Evolutionary conservation across 2,329 filamentous ascomycete species (phyloP).

Genomic region (Pseudogymnoascus pannorum): DNA sequence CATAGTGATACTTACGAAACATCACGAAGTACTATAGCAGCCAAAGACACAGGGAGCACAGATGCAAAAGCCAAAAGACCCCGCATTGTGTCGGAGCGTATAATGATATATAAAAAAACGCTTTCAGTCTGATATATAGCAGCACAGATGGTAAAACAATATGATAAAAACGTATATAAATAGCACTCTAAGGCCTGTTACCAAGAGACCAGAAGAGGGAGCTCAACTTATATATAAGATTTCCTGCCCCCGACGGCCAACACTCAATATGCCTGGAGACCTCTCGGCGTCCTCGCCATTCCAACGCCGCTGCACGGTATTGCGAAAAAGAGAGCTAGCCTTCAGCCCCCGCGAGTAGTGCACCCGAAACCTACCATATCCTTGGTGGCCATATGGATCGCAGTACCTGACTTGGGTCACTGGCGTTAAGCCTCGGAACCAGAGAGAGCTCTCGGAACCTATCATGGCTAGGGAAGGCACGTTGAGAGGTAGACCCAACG

Average conservation of each 20-base stretch:
- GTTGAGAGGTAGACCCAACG: neutral
- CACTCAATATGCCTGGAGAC: neutral
- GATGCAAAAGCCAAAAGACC: neutral
- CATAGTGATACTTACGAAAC: neutral
- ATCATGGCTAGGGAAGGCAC: neutral
- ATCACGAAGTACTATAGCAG: neutral
- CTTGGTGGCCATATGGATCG: neutral
- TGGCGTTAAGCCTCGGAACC: neutral
- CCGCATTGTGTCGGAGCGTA: neutral
- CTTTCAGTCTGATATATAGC: neutral
- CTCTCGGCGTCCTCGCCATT: neutral
- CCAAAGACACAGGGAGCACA: neutral
- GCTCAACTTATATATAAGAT: neutral
- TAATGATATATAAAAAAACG: neutral
- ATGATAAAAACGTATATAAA: neutral
- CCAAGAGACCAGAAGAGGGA: neutral
- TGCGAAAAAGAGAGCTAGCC: neutral
- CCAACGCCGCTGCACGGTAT: neutral
- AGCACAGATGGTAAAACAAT: neutral
- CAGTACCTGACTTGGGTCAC: neutral
- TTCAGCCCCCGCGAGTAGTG: neutral
- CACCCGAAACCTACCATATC: neutral
- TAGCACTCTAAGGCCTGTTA: neutral
- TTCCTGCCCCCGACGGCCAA: neutral
- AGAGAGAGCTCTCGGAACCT: neutral